Percentiles rank a stretch among this genome's conserved stretches.
Evolutionary conservation across 805 yeast genomes (phyloP).

Genomic region (Kluyveromyces siamensis): DNA sequence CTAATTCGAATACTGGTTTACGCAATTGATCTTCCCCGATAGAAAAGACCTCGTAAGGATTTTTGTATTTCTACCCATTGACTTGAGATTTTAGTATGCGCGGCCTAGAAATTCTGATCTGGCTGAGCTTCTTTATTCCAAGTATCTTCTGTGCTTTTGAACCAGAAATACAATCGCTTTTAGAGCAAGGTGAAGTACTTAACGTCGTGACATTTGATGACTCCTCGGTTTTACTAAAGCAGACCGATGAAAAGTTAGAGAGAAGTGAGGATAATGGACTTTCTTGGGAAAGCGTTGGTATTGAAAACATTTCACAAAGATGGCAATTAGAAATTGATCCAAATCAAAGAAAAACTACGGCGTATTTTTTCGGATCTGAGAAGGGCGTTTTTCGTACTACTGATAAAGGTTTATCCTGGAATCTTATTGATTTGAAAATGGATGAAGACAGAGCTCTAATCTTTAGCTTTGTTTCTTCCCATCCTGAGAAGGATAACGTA

Average conservation of each 20-base stretch:
- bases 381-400: constrained; percentile 14
- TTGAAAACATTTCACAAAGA: not conserved
- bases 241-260: constrained; percentile 21
- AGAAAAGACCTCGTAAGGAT: not conserved
- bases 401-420: constrained; percentile 25
- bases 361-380: not conserved
- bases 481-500: not conserved
- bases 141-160: not conserved
- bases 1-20: not conserved
- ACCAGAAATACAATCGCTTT: not conserved
- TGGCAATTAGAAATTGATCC: not conserved
- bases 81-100: not conserved
- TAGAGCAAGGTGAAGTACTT: not conserved
- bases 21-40: too few relatives aligned
- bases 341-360: not conserved
- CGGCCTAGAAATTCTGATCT: not conserved
- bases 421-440: not conserved
- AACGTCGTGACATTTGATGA: constrained; percentile 38
- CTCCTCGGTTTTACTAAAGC: constrained; percentile 35
- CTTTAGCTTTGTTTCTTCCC: not conserved
- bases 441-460: not conserved
- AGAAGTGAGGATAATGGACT: constrained; percentile 44
- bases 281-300: constrained; percentile 30
- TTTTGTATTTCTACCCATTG: too few relatives aligned
- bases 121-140: not conserved